Conservation (phyloP, 2,329 filamentous ascomycete species). For the Stagonosporopsis chrysanthemi region DNA sequence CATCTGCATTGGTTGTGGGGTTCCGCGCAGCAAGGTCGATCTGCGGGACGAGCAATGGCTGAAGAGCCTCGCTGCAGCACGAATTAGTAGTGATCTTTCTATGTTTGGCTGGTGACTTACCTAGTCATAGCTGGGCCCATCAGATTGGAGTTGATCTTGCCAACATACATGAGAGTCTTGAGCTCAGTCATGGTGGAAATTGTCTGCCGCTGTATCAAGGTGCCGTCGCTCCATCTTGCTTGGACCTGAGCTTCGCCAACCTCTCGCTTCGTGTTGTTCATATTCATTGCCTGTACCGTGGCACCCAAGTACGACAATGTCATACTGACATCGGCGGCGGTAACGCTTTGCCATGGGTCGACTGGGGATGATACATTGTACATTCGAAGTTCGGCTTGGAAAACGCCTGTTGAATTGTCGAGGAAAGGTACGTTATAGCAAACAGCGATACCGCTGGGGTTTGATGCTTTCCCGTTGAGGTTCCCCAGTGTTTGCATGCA, state of each 20-base stretch:
- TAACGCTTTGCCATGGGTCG: conserved; percentile 55
- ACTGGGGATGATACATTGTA: conserved; percentile 71
- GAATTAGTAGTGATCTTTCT: conserved; percentile 20
- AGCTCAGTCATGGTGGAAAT: conserved; percentile 50
- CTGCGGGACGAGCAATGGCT: conserved; percentile 71
- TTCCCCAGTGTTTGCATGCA: conserved; percentile 65
- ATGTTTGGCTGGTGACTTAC: conserved; percentile 56
- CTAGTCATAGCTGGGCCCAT: conserved; percentile 65
- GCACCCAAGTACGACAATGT: conserved; percentile 53
- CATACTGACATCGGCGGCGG: conserved; percentile 51
- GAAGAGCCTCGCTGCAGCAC: conserved; percentile 61
- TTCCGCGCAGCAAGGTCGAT: conserved; percentile 69
- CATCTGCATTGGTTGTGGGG: conserved; percentile 55
- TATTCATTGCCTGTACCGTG: conserved; percentile 51
- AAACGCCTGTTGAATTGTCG: conserved; percentile 71
- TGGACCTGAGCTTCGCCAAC: conserved; percentile 31
- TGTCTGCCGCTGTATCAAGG: conserved; percentile 40
- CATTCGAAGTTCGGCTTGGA: conserved; percentile 78
- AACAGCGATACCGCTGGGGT: conserved; percentile 77
- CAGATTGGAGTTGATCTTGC: conserved; percentile 67
- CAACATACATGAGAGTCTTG: conserved; percentile 73
- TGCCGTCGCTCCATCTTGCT: conserved; percentile 29
- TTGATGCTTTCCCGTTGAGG: conserved; percentile 66
- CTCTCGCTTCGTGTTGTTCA: conserved; percentile 42
- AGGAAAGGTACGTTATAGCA: conserved; percentile 83